These are phyloP conservation scores for Mortierella sp. DNA, from an alignment of 371 early-diverging fungal species.

Conservation along the genomic window DNA sequence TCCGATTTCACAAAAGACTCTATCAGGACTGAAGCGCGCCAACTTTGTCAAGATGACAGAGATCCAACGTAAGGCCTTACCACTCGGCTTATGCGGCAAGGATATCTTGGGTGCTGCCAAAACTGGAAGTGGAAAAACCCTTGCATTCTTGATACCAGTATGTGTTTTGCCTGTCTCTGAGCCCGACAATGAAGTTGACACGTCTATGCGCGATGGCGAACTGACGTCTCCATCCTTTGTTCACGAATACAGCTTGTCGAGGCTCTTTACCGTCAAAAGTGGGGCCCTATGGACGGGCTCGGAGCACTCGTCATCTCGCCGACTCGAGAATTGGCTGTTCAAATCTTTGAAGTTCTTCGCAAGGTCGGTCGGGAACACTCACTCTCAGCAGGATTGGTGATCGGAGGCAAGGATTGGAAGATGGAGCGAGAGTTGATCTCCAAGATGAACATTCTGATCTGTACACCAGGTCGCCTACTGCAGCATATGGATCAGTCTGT, in stretches of 20 bases:
- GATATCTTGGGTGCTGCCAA: constrained; percentile 98
- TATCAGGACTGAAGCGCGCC: constrained; percentile 73
- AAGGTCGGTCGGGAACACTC: constrained; percentile 86
- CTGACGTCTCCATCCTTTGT: no score
- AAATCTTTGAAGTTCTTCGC: constrained; percentile 94
- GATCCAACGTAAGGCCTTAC: constrained; percentile 94
- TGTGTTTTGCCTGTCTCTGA: constrained; percentile 19
- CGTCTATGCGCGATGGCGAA: no score
- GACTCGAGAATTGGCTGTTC: constrained; percentile 98
- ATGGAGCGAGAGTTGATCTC: constrained; percentile 88
- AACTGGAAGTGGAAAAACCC: constrained; percentile 99
- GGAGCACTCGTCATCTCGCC: constrained; percentile 97
- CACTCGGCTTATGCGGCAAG: constrained; percentile 84
- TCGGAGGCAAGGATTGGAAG: constrained; percentile 95
- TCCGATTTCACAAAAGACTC: constrained; percentile 75
- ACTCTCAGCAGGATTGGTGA: constrained; percentile 96
- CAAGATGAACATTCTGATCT: constrained; percentile 95
- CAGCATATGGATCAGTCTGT: constrained; percentile 98
- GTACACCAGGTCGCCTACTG: constrained; percentile 97
- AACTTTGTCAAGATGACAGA: constrained; percentile 96
- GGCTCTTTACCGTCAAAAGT: constrained; percentile 80
- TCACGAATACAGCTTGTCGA: constrained; percentile 74
- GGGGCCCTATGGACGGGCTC: constrained; percentile 87
- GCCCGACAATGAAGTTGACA: no score
- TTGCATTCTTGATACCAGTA: constrained; percentile 98